Base-by-base conservation (phyloP, 164 flowering plant species). In the Dillenia turbinata region DNA sequence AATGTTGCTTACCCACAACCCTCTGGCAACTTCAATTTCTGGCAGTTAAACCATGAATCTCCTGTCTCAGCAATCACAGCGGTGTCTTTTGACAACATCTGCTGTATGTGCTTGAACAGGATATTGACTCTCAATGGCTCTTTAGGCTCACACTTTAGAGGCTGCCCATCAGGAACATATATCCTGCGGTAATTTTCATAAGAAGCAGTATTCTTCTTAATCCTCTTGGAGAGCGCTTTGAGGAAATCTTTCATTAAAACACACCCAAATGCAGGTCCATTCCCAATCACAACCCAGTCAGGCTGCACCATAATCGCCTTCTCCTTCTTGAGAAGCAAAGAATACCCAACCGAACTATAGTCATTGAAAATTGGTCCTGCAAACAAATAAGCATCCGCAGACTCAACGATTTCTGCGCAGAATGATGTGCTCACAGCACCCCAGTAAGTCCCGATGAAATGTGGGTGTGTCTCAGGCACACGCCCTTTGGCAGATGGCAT, bases 61-160 rank as follows among this genome's bases (percentile, higher is more conserved):
- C 84, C 81, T 0, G 84, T 75, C 66, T 77, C 84, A 54, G 84
- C 84, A 50, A 80, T 77, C 67, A 80, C 79, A 56, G 81, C 81
- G 3, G 73, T 73, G 26, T 73, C 63, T n/a, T 52, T 17, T 0
- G 80, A 73, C 2, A 80, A 69, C 78, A 80, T 66, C 59, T 73
- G 69, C 67, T 80, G 84, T 15, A 80, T 75, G 57, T 80, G 84
- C 14, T 80, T 71, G 66, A 80, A 80, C 14, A 75, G 58, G 52
- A 80, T 33, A 47, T 72, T 72, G 10, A 64, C 76, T 52, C 72
- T 63, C 55, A 68, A 46, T 10, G 76, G 55, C 45, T 68, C 76
- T 10, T 65, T 44, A 10, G 69, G 72, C 13, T 26, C 66, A 52
- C 51, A 13, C 33, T 59, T 52, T 1, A 47, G 46, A n/a, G 76